Evolutionary conservation across 2,329 filamentous ascomycete species (phyloP), one percentile per base, ranked within the genome.

Genomic region (Coniochaeta sp.): DNA sequence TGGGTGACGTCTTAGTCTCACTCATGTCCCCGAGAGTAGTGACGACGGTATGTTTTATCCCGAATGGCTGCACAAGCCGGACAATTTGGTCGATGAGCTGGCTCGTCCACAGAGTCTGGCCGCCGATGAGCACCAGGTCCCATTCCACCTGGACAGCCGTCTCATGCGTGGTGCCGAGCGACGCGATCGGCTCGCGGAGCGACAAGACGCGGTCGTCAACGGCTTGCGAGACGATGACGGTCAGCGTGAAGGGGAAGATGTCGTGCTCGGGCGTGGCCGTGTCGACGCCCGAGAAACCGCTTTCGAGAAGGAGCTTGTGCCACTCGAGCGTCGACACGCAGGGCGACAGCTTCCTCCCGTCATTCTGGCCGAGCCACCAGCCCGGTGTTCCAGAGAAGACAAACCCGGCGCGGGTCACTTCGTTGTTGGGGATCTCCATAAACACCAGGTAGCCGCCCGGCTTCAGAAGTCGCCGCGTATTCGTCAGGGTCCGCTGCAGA

Each of bases 241-340:
- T 58, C 14, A 57, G 17, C 1, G 62, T 57, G n/a, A n/a, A n/a
- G n/a, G n/a, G n/a, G n/a, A n/a, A n/a, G n/a, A n/a, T n/a, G n/a
- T n/a, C n/a, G n/a, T n/a, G n/a, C n/a, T n/a, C n/a, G 2, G 44
- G 60, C 10, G 62, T 60, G 24, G 55, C 40, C 32, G 60, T 61
- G 52, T 64, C 67, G 14, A 69, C 59, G 6, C 68, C 68, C 0
- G 65, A 65, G 56, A 72, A 72, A 7, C 68, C 68, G 28, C 57
- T 58, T 3, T 59, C 36, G 10, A 38, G 63, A 34, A 71, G 59
- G 26, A 67, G 28, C 3, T 42, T 5, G 59, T 71, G 58, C 70
- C 70, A 72, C 59, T 62, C 44, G 4, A 16, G 24, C 28, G 17
- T 17, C 12, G 26, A 59, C 10, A 61, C 55, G 57, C 30, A 65